Evolutionary conservation across 2,329 filamentous ascomycete genomes (phyloP), one percentile per base, ranked within the genome.

Genomic region (Aspergillus sp.): DNA sequence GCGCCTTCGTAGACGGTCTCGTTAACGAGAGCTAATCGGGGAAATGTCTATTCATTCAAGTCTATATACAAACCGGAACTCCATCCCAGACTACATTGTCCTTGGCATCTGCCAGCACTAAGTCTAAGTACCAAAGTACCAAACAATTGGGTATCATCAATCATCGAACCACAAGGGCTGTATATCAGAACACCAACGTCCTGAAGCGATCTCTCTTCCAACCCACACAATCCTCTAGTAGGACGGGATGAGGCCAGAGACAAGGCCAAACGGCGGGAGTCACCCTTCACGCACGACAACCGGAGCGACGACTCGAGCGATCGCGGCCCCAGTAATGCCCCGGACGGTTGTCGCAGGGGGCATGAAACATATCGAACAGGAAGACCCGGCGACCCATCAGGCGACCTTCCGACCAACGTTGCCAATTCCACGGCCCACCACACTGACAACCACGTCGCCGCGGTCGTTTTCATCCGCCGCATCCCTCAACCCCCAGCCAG

Each of bases 351-450:
- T 30, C 26, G 26, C 26, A 30, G 26, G 26, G 10, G 10, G 9
- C 26, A 10, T 30, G 26, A 30, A 30, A 11, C 26, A 30, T 30
- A 30, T 30, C 26, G 26, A 30, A 30, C 26, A 30, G 26, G 26
- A 30, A 30, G 3, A 30, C 26, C 26, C 3, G 26, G 26, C 26
- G 26, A 30, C 26, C 26, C 49, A 62, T 76, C 71, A 86, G 57
- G 83, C 83, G 70, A 96, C 88, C 76, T 97, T 97, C 66, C 92
- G 84, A 49, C 93, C 93, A 45, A 97, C 89, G 69, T 97, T 99
- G 26, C 94, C 94, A 53, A 99, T 89, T 41, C 94, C 94, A 63
- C 85, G 86, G 30, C 94, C 94, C 65, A 97, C 95, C 41, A 99
- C 88, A 60, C 90, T 95, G 62, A 99, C 80, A 55, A 96, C 82